Evolutionary conservation across 305 asterid species (phyloP).

Genomic region (Striga hermonthica): DNA sequence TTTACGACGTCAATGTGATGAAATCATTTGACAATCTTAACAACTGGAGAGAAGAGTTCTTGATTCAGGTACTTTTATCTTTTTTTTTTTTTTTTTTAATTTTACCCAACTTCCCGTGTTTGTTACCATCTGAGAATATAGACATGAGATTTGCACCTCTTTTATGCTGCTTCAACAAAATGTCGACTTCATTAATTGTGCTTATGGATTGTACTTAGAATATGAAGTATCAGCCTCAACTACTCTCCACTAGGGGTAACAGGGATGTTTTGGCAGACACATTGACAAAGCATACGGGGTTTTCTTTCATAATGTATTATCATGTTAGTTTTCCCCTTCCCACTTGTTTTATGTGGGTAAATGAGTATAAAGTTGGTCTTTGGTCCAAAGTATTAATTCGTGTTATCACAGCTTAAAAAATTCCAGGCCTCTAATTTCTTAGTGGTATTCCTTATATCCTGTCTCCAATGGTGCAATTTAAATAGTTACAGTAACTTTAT

Average conservation of each 20-base stretch:
- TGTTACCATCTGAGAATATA: neutral
- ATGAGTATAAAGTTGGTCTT: conserved; percentile 11
- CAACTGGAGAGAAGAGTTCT: conserved; percentile 93
- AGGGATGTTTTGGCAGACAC: neutral
- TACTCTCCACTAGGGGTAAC: neutral
- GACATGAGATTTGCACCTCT: too few species aligned
- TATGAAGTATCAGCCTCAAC: neutral
- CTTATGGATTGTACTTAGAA: neutral
- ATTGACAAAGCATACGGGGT: neutral
- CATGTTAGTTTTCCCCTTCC: neutral
- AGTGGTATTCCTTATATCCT: neutral
- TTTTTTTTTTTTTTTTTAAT: conserved; percentile 1
- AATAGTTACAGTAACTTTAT: conserved; percentile 2
- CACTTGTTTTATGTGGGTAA: neutral
- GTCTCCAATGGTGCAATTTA: conserved; percentile 7
- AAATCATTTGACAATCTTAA: conserved; percentile 90
- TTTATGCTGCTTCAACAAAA: neutral
- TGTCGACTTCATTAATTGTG: neutral
- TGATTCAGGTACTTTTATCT: conserved; percentile 69
- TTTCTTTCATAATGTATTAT: neutral
- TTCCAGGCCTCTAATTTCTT: neutral
- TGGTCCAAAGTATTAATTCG: conserved; percentile 7
- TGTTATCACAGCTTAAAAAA: conserved; percentile 8
- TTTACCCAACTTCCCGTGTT: neutral
- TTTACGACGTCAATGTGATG: conserved; percentile 79